Conservation (phyloP, 2,329 filamentous ascomycete species). For the Fusarium sp. region DNA sequence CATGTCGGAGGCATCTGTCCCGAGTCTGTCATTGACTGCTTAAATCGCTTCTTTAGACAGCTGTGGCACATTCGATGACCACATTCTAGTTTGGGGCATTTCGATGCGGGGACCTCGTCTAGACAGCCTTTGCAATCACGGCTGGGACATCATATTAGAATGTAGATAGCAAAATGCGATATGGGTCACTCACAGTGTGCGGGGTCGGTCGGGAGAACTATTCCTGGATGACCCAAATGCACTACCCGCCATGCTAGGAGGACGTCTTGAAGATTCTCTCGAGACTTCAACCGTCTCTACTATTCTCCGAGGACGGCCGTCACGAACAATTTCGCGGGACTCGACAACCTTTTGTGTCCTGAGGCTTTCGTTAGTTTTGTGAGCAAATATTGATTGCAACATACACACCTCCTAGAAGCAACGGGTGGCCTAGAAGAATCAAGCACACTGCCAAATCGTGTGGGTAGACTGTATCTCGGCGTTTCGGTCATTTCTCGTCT, state of each 20-base stretch:
- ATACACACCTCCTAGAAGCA: conserved; percentile 48
- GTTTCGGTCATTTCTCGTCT: conserved; percentile 47
- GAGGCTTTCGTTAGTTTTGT: conserved; percentile 10
- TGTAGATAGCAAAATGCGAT: not conserved
- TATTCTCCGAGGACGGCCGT: conserved; percentile 39
- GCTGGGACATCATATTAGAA: conserved; percentile 52
- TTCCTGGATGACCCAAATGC: conserved; percentile 45
- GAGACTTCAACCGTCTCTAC: conserved; percentile 38
- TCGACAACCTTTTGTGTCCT: conserved; percentile 43
- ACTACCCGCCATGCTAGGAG: conserved; percentile 45
- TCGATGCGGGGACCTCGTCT: conserved; percentile 71
- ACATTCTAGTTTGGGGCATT: conserved; percentile 78
- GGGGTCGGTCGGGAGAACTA: conserved; percentile 43
- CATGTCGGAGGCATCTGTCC: conserved; percentile 87
- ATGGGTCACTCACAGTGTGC: conserved; percentile 40
- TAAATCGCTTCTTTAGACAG: conserved; percentile 81
- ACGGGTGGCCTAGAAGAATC: conserved; percentile 51
- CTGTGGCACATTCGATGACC: conserved; percentile 83
- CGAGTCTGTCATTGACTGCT: conserved; percentile 78
- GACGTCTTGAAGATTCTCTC: conserved; percentile 43
- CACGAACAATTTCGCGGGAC: conserved; percentile 37
- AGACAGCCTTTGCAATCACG: conserved; percentile 79
- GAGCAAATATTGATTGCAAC: not conserved
- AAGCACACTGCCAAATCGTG: conserved; percentile 46
- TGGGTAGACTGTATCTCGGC: conserved; percentile 44